phyloP scores from a whole-genome alignment of 2,329 filamentous ascomycete species.

The Pseudopithomyces chartarum region DNA sequence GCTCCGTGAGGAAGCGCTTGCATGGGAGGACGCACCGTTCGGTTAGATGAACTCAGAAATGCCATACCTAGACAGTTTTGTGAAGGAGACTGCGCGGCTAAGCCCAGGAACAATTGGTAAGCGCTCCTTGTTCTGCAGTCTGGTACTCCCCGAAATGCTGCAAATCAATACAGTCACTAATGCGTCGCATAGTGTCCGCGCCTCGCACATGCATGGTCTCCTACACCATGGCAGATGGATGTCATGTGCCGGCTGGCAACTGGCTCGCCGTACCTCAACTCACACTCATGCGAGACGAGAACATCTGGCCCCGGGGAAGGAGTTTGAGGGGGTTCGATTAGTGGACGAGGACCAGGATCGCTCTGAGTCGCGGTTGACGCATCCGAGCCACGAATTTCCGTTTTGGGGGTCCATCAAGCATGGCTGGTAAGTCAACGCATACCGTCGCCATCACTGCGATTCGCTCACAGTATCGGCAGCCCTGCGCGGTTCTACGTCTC shows the following conservation, averaged over 20 bases:
- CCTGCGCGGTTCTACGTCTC: slow-evolving; percentile 5
- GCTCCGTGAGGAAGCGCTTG: background rate
- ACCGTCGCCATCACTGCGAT: background rate
- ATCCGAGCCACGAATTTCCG: background rate
- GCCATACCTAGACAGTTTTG: slow-evolving; percentile 6
- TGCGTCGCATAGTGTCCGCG: no score
- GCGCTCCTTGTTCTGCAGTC: no score
- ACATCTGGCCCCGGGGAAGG: background rate
- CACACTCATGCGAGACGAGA: slow-evolving; percentile 3
- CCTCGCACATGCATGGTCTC: background rate
- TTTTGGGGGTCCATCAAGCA: background rate
- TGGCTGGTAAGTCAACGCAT: background rate
- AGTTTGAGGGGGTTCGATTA: background rate
- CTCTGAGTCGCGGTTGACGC: background rate
- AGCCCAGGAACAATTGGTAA: slow-evolving; percentile 4
- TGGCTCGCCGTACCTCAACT: slow-evolving; percentile 3
- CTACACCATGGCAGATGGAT: background rate
- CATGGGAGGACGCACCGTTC: background rate
- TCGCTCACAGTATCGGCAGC: background rate
- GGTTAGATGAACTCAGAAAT: background rate
- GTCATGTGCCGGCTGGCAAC: background rate
- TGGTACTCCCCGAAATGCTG: no score
- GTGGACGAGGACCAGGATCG: background rate
- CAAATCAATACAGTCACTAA: background rate
- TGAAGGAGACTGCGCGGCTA: slow-evolving; percentile 2